These are phyloP conservation scores for Amaranthus palmeri DNA, from an alignment of 148 eudicot species.

Conservation along the genomic window DNA sequence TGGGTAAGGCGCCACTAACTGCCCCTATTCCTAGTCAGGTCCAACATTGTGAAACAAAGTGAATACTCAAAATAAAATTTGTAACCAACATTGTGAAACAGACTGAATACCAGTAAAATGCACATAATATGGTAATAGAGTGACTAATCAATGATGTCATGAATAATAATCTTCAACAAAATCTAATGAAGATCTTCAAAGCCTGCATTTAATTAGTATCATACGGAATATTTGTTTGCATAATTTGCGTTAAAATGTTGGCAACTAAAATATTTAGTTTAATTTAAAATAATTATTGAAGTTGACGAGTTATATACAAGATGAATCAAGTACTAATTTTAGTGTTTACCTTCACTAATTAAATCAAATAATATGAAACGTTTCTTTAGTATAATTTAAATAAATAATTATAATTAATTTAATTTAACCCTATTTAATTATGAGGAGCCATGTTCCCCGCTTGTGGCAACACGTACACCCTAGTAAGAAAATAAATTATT, in stretches of 20 bases:
- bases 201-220: constrained; percentile 7
- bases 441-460: constrained; percentile 17
- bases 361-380: background rate
- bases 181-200: constrained; percentile 6
- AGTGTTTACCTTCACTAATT: constrained; percentile 1
- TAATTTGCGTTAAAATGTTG: constrained; percentile 8
- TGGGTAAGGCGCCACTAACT: too few relatives aligned
- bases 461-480: constrained; percentile 12
- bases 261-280: background rate
- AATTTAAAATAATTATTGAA: background rate
- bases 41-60: too few relatives aligned
- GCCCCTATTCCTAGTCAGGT: too few relatives aligned
- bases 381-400: background rate
- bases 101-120: too few relatives aligned
- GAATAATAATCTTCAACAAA: background rate
- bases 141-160: background rate
- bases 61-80: too few relatives aligned
- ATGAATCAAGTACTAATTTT: background rate
- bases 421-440: constrained; percentile 1
- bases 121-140: background rate
- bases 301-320: background rate
- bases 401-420: background rate
- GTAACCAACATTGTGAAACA: too few relatives aligned
- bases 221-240: background rate
- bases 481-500: background rate